Evolutionary conservation across 805 yeast species (phyloP).

Genomic region (Wickerhamiella nectarea): DNA sequence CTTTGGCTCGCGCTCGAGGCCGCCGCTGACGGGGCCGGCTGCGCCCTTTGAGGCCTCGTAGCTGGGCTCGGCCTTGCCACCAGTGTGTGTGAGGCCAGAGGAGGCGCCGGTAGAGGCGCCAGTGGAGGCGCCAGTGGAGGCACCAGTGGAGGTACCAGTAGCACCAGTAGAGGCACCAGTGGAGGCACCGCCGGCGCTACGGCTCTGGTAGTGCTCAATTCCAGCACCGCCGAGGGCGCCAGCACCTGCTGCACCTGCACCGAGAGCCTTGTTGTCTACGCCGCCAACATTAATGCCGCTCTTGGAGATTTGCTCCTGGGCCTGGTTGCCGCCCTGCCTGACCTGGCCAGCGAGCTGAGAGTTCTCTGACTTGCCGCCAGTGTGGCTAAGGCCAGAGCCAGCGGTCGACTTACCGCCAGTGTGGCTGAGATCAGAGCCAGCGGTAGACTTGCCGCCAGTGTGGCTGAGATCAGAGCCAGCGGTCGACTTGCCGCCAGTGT

Average conservation of each 20-base stretch:
- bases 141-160: too few species aligned
- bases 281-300: neutral
- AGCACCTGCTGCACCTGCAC: constrained; percentile 12
- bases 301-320: constrained; percentile 1
- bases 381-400: too few species aligned
- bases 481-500: neutral
- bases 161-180: neutral
- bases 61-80: constrained; percentile 1
- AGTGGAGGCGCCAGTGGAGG: neutral
- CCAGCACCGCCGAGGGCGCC: constrained; percentile 8
- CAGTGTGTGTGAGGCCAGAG: constrained; percentile 6
- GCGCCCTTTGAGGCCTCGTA: neutral
- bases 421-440: too few species aligned
- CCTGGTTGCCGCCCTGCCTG: constrained; percentile 1
- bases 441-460: too few species aligned
- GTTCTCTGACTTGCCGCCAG: neutral
- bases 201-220: constrained; percentile 11
- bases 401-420: too few species aligned
- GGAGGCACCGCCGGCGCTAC: too few species aligned
- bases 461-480: neutral
- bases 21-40: neutral
- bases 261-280: constrained; percentile 10
- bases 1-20: neutral
- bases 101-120: constrained; percentile 1
- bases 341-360: neutral